Percentiles rank a stretch among this genome's conserved stretches.
Conservation (phyloP, 352 stramenopile species). For the Globisporangium parvum region DNA sequence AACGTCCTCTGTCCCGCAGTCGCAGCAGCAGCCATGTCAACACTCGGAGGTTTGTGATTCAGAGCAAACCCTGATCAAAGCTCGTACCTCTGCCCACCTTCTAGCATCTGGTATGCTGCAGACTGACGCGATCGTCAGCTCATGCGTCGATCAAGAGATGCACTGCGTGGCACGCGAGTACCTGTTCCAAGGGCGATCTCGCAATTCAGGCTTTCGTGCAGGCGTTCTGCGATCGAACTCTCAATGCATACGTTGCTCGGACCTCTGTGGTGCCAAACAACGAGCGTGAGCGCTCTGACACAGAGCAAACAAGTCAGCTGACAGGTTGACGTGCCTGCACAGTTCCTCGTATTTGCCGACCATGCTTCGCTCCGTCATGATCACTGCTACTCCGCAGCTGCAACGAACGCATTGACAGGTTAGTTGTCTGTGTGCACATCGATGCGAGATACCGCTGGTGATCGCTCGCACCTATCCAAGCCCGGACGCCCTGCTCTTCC, state of each 20-base stretch:
- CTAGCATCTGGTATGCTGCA: slow-evolving; percentile 20
- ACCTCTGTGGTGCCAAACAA: slow-evolving; percentile 4
- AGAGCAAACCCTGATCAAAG: background rate
- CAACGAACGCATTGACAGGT: background rate
- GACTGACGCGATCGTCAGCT: slow-evolving; percentile 12
- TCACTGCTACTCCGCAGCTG: slow-evolving; percentile 20
- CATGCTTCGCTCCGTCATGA: slow-evolving; percentile 23
- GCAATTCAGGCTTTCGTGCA: slow-evolving; percentile 11
- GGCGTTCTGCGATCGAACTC: slow-evolving; percentile 3
- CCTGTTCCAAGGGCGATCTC: slow-evolving; percentile 17
- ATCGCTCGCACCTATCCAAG: slow-evolving; percentile 19
- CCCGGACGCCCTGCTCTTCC: slow-evolving; percentile 28
- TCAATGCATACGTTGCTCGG: slow-evolving; percentile 9
- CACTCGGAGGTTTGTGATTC: no score
- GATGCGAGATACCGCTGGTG: background rate
- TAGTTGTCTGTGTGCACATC: background rate
- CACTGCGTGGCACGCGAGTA: slow-evolving; percentile 1
- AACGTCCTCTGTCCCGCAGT: slow-evolving; percentile 9
- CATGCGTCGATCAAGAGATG: no score
- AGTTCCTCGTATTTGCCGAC: slow-evolving; percentile 16
- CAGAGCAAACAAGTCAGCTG: background rate
- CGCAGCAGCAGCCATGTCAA: background rate
- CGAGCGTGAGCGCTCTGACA: background rate
- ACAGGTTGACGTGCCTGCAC: slow-evolving; percentile 16
- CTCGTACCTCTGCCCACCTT: slow-evolving; percentile 11